phyloP scores from a whole-genome alignment of 163 green algal genomes.

The Chloromonas sp. region DNA sequence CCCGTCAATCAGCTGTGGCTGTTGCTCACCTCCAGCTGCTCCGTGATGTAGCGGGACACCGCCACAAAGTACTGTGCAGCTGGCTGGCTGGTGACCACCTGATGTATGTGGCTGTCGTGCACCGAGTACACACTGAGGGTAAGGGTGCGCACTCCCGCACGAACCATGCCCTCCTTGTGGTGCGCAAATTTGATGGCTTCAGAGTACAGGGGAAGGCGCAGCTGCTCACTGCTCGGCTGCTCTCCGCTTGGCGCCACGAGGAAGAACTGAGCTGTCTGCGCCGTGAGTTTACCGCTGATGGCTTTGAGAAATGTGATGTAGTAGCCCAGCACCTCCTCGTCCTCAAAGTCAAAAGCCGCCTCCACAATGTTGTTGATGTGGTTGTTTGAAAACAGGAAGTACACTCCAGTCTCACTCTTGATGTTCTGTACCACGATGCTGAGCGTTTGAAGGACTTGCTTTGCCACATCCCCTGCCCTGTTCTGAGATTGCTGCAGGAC shows the following conservation, averaged over 20 bases:
- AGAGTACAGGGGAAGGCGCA: conserved; percentile 87
- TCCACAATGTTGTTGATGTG: conserved; percentile 93
- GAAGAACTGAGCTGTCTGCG: conserved; percentile 90
- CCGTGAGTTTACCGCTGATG: conserved; percentile 87
- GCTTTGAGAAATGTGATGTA: conserved; percentile 97
- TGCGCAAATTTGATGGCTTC: conserved; percentile 86
- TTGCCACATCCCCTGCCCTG: conserved; percentile 66
- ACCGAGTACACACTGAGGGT: conserved; percentile 93
- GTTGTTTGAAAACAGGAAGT: conserved; percentile 97
- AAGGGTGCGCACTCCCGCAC: conserved; percentile 78
- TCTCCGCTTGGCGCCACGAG: conserved; percentile 35
- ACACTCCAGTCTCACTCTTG: conserved; percentile 79
- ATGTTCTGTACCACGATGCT: conserved; percentile 97
- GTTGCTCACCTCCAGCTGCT: conserved; percentile 32
- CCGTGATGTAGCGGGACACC: conserved; percentile 56
- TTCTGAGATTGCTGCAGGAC: conserved; percentile 66
- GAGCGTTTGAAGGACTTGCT: conserved; percentile 93
- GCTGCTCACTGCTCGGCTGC: not conserved
- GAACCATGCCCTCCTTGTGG: conserved; percentile 90
- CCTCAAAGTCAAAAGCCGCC: conserved; percentile 78
- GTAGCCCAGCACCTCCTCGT: conserved; percentile 95
- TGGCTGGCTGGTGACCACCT: conserved; percentile 57
- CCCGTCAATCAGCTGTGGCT: no score
- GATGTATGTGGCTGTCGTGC: conserved; percentile 54
- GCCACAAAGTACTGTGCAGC: conserved; percentile 62